Conservation (phyloP, 768 basidiomycete species). For the Kwoniella shandongensis region DNA sequence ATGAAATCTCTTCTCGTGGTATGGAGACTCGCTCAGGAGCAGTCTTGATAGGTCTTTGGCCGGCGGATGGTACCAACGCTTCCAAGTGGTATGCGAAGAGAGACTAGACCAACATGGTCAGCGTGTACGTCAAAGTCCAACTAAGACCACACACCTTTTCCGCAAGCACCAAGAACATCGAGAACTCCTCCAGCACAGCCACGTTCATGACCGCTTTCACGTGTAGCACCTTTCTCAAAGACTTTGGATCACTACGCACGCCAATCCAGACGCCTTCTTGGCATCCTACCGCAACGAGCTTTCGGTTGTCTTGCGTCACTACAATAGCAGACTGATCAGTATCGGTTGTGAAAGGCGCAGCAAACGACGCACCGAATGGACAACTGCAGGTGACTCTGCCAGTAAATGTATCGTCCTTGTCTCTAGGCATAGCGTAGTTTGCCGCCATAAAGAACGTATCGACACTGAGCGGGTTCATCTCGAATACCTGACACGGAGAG, state of each 20-base stretch:
- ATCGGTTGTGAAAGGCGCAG: background rate
- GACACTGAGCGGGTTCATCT: constrained; percentile 81
- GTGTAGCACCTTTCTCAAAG: constrained; percentile 89
- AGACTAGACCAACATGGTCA: constrained; percentile 57
- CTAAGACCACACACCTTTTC: constrained; percentile 65
- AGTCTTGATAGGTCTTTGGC: constrained; percentile 62
- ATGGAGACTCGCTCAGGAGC: constrained; percentile 88
- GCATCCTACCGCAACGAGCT: constrained; percentile 88
- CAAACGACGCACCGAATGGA: constrained; percentile 67
- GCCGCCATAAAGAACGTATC: constrained; percentile 84
- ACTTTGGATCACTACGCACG: constrained; percentile 79
- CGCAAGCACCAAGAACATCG: constrained; percentile 91
- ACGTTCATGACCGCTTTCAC: constrained; percentile 91
- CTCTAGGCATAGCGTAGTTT: constrained; percentile 51
- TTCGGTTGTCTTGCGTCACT: constrained; percentile 81
- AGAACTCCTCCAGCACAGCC: constrained; percentile 93
- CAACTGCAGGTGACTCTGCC: constrained; percentile 83
- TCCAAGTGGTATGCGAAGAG: constrained; percentile 95
- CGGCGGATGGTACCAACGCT: constrained; percentile 85
- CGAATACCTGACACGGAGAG: constrained; percentile 64
- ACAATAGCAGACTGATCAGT: background rate
- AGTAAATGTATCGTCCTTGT: constrained; percentile 65
- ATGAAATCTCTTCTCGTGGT: constrained; percentile 80
- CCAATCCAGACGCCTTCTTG: constrained; percentile 96
- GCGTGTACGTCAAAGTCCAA: background rate